Base-by-base conservation (phyloP, 495 filamentous ascomycete species). In the Penicillium odoratum region DNA sequence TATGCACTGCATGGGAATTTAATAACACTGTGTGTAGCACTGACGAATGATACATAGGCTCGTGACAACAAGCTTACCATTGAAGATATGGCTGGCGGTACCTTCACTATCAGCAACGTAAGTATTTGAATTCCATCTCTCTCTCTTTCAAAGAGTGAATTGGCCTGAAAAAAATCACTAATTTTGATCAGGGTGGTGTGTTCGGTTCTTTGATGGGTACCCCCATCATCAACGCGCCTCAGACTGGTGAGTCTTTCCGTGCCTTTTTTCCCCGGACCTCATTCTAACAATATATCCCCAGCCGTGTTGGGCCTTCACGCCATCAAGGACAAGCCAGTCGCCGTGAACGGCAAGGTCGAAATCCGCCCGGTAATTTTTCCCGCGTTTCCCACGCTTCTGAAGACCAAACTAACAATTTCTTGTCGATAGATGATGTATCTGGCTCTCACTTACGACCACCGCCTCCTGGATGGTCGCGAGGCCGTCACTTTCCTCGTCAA, bases 81-180 rank as follows among this genome's bases (percentile, higher is more conserved):
- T 66, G 94, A 98, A 76, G 94, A 98, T 70, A 98, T 98, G 95
- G 94, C 95, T 53, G 94, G 94, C 55, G 94, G 94, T 59, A 96
- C 95, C 28, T 98, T 98, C 77, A 98, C 94, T 47, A 98, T 98
- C 77, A 96, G 91, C 83, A 98, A 98, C 73, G 92, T 84, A 55
- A 70, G 79, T 48, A 25, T 25, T n/a, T 10, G 9, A 10, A 13
- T 42, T n/a, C 50, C 10, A 7, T 40, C 6, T 21, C 16, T 11
- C n/a, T 18, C 46, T 18, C 9, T 42, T 34, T 13, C n/a, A 8
- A 36, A 9, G 25, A 36, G 11, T 11, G 31, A 6, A 21, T 4
- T 44, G 21, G 21, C 21, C 21, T 21, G 25, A 11, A 21, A 30
- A 40, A 40, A 1, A 5, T n/a, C n/a, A 48, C 69, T 78, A 59